Percentiles rank a stretch among this genome's conserved stretches.
Evolutionary conservation across 768 basidiomycete species (phyloP).

Genomic region (Auricularia sp.): DNA sequence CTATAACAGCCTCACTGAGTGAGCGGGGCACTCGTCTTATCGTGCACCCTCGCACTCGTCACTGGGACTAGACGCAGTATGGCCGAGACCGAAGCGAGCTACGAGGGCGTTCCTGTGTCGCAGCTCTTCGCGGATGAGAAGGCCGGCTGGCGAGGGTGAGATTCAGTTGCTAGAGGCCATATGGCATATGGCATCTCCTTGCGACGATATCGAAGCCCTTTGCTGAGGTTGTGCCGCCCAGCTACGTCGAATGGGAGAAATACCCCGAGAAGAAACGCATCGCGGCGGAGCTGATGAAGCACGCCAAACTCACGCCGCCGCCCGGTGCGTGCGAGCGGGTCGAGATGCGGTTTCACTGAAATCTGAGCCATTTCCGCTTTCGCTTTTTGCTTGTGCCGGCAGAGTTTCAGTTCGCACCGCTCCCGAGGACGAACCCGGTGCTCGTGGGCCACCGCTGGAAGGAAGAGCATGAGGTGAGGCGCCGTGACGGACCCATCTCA

Average conservation of each 20-base stretch:
- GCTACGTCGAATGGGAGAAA: constrained; percentile 43
- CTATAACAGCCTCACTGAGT: no score
- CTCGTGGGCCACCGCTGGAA: constrained; percentile 43
- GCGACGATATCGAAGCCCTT: no score
- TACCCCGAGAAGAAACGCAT: constrained; percentile 34
- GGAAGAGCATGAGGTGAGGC: constrained; percentile 32
- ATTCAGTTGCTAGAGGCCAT: no score
- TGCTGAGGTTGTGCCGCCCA: constrained; percentile 8
- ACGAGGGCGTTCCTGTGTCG: constrained; percentile 13
- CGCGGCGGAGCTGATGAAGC: constrained; percentile 31
- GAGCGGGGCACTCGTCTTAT: no score
- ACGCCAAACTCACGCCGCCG: constrained; percentile 29
- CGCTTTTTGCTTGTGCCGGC: not conserved
- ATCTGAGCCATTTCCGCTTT: not conserved
- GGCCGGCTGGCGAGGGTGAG: constrained; percentile 31
- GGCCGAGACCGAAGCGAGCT: not conserved
- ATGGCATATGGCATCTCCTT: no score
- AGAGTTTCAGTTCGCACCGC: constrained; percentile 41
- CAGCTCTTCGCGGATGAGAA: constrained; percentile 30
- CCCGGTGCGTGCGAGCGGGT: constrained; percentile 24
- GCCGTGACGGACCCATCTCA: not conserved
- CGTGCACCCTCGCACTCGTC: no score
- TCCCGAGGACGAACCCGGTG: constrained; percentile 42
- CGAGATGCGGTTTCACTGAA: not conserved
- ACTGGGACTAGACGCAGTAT: not conserved